A percentile compares a stretch with the other conserved stretches of the same genome.
Conservation (phyloP, 495 filamentous ascomycete species). For the Hypoxylon lenormandii region DNA sequence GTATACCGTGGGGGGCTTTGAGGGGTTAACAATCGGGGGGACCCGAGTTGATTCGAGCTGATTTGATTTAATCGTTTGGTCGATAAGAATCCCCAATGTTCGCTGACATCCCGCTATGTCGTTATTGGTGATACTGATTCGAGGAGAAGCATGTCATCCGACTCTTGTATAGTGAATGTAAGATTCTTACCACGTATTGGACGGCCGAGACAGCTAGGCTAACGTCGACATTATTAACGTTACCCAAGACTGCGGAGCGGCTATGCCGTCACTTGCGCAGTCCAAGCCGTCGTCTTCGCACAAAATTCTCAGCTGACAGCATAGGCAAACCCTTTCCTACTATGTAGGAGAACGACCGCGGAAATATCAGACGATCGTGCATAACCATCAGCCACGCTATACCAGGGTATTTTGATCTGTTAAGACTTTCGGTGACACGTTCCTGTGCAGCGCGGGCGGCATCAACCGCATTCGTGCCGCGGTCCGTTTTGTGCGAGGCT, state of each 20-base stretch:
- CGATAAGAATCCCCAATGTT: conserved; percentile 24
- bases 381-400: conserved; percentile 31
- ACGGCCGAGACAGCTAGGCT: conserved; percentile 5
- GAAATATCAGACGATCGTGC: conserved; percentile 30
- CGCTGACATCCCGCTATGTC: conserved; percentile 35
- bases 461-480: conserved; percentile 38
- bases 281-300: conserved; percentile 10
- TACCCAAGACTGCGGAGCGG: conserved; percentile 26
- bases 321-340: conserved; percentile 15
- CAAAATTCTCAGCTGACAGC: conserved; percentile 29
- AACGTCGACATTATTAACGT: conserved; percentile 27
- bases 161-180: conserved; percentile 30
- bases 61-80: background rate
- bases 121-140: conserved; percentile 35
- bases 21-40: conserved; percentile 20
- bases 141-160: conserved; percentile 38
- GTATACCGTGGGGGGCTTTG: conserved; percentile 11
- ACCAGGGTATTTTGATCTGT: background rate
- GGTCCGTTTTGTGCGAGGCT: conserved; percentile 36
- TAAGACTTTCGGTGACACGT: conserved; percentile 33
- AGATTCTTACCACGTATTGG: conserved; percentile 16
- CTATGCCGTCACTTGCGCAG: conserved; percentile 31
- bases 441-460: conserved; percentile 37
- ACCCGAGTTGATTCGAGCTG: conserved; percentile 23
- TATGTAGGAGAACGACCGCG: background rate